phyloP scores from a whole-genome alignment of 1,284 basidiomycete species.

The Phenoliferia sp. region DNA sequence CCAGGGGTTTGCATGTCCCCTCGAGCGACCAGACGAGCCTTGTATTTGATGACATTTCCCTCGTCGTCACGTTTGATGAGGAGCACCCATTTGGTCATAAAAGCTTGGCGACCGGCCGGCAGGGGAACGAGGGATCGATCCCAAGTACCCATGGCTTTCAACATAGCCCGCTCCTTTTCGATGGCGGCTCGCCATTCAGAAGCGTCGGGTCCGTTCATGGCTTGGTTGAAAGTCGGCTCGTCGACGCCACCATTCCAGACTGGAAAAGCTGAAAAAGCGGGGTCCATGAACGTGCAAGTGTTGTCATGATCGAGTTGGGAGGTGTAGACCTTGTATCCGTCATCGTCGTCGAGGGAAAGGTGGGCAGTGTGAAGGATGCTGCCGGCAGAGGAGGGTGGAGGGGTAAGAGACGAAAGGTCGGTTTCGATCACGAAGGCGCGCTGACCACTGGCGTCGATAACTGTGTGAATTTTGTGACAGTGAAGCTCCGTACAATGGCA shows the following conservation, averaged over 20 bases:
- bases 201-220: neutral
- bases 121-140: neutral
- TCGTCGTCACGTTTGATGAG: slow-evolving; percentile 23
- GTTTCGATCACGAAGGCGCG: neutral
- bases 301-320: neutral
- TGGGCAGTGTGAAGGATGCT: neutral
- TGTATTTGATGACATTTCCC: slow-evolving; percentile 40
- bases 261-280: neutral
- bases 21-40: slow-evolving; percentile 36
- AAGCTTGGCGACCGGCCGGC: neutral
- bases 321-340: neutral
- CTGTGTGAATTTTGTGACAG: neutral
- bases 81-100: slow-evolving; percentile 17
- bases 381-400: neutral
- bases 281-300: neutral
- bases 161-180: neutral
- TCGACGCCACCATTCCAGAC: neutral
- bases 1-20: slow-evolving; percentile 42
- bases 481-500: neutral
- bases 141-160: neutral
- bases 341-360: neutral
- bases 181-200: neutral
- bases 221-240: neutral
- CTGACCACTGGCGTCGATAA: no score
- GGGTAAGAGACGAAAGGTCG: neutral